A percentile compares a stretch with the other conserved stretches of the same genome.
Evolutionary conservation across 2,329 filamentous ascomycete genomes (phyloP).

Genomic region (Alternaria viburni): DNA sequence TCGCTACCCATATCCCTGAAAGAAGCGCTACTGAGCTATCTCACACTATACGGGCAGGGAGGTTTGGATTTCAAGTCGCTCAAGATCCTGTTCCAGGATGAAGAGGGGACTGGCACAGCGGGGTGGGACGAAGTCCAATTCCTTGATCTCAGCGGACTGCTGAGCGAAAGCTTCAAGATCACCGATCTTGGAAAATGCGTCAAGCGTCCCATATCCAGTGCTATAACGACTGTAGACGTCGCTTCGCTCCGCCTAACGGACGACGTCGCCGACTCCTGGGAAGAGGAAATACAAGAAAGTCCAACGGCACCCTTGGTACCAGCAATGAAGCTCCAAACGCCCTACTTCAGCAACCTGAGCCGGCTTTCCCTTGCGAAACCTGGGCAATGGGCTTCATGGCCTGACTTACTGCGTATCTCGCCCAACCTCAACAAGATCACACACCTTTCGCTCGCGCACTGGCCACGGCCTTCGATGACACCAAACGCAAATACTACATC

Average conservation of each 20-base stretch:
- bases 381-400: slow-evolving; percentile 58
- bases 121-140: slow-evolving; percentile 55
- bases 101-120: slow-evolving; percentile 37
- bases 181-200: slow-evolving; percentile 57
- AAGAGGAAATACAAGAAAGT: slow-evolving; percentile 45
- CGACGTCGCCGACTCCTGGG: slow-evolving; percentile 55
- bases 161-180: slow-evolving; percentile 58
- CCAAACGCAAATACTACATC: slow-evolving; percentile 58
- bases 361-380: slow-evolving; percentile 65
- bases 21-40: slow-evolving; percentile 61
- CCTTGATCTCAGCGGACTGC: slow-evolving; percentile 60
- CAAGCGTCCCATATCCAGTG: slow-evolving; percentile 8
- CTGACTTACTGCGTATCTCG: slow-evolving; percentile 60
- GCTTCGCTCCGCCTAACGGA: slow-evolving; percentile 20
- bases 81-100: slow-evolving; percentile 57
- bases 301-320: slow-evolving; percentile 2
- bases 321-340: slow-evolving; percentile 26
- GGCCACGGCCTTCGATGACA: slow-evolving; percentile 65
- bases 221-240: slow-evolving; percentile 17
- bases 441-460: slow-evolving; percentile 67
- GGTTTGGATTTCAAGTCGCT: slow-evolving; percentile 54
- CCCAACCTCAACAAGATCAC: slow-evolving; percentile 63
- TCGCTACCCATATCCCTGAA: slow-evolving; percentile 60
- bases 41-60: slow-evolving; percentile 57
- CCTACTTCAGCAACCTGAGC: slow-evolving; percentile 59